These are phyloP conservation scores for Crithidia bombi DNA, from an alignment of 208 protist genomes.

Conservation along the genomic window DNA sequence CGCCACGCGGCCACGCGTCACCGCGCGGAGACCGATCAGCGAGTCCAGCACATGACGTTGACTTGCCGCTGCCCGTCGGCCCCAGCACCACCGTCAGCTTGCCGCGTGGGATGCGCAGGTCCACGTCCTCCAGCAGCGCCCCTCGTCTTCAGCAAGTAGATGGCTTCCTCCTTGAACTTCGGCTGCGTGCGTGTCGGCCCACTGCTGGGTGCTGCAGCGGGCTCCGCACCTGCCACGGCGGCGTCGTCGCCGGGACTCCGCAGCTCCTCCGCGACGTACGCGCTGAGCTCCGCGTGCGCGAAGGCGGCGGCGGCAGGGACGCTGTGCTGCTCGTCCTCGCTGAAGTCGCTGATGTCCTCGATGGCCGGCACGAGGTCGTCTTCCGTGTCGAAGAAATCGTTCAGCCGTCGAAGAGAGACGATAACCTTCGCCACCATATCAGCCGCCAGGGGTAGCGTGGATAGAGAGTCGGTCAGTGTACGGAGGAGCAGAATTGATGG, in stretches of 20 bases:
- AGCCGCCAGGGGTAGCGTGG: slow-evolving; percentile 80
- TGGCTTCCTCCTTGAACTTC: neutral
- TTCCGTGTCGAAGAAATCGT: slow-evolving; percentile 12
- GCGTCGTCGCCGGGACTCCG: slow-evolving; percentile 39
- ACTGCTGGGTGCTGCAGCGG: slow-evolving; percentile 39
- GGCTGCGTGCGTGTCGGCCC: slow-evolving; percentile 10
- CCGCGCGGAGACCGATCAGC: slow-evolving; percentile 43
- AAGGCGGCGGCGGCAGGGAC: slow-evolving; percentile 40
- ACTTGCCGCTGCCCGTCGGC: slow-evolving; percentile 62
- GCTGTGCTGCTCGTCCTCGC: neutral
- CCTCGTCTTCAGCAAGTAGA: neutral
- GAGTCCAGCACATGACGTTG: slow-evolving; percentile 53
- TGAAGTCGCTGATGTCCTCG: slow-evolving; percentile 21
- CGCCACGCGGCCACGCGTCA: slow-evolving; percentile 41
- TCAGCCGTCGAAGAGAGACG: slow-evolving; percentile 69
- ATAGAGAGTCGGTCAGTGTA: slow-evolving; percentile 76
- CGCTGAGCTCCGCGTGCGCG: slow-evolving; percentile 45
- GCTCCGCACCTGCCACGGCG: slow-evolving; percentile 8
- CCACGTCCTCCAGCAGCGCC: slow-evolving; percentile 45
- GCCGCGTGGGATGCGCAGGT: slow-evolving; percentile 46
- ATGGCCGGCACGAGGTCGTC: slow-evolving; percentile 24
- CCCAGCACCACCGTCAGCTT: slow-evolving; percentile 60
- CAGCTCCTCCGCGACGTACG: slow-evolving; percentile 50
- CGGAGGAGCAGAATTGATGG: slow-evolving; percentile 83
- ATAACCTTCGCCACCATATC: slow-evolving; percentile 53